Conservation (phyloP, 164 flowering plant genomes). For the Dillenia turbinata region DNA sequence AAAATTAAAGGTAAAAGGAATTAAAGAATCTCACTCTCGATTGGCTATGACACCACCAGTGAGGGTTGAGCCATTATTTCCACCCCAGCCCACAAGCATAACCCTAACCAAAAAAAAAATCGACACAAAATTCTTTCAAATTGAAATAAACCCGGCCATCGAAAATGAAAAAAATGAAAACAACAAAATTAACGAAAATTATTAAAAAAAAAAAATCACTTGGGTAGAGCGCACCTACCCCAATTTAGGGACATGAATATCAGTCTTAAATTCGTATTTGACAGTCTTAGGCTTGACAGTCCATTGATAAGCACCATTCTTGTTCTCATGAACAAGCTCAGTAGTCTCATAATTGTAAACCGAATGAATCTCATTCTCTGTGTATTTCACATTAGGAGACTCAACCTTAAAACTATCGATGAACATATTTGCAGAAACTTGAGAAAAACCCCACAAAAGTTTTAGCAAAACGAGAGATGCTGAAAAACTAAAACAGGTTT, state of each 20-base stretch:
- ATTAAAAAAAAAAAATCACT: not conserved
- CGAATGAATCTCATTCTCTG: slow-evolving; percentile 76
- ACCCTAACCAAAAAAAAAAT: slow-evolving; percentile 44
- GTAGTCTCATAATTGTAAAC: slow-evolving; percentile 85
- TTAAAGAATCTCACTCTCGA: slow-evolving; percentile 60
- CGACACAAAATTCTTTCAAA: slow-evolving; percentile 1
- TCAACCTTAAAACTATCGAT: slow-evolving; percentile 90
- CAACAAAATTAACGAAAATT: not conserved
- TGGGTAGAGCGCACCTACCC: slow-evolving; percentile 44
- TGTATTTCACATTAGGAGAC: slow-evolving; percentile 83
- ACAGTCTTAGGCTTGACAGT: slow-evolving; percentile 87
- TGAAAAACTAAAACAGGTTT: too few species aligned
- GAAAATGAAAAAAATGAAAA: not conserved
- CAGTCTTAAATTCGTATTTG: slow-evolving; percentile 83
- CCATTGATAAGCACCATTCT: slow-evolving; percentile 83
- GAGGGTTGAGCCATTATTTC: slow-evolving; percentile 93
- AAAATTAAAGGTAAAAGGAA: not conserved
- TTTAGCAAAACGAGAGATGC: too few species aligned
- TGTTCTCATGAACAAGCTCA: slow-evolving; percentile 86
- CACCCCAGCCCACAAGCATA: slow-evolving; percentile 99
- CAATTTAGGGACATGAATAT: slow-evolving; percentile 77
- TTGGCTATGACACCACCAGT: slow-evolving; percentile 95
- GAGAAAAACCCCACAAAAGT: not conserved
- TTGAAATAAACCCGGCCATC: not conserved
- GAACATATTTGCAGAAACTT: slow-evolving; percentile 44